These are phyloP conservation scores for Blastobotrys illinoisensis DNA, from an alignment of 1,139 yeast species.

Conservation along the genomic window DNA sequence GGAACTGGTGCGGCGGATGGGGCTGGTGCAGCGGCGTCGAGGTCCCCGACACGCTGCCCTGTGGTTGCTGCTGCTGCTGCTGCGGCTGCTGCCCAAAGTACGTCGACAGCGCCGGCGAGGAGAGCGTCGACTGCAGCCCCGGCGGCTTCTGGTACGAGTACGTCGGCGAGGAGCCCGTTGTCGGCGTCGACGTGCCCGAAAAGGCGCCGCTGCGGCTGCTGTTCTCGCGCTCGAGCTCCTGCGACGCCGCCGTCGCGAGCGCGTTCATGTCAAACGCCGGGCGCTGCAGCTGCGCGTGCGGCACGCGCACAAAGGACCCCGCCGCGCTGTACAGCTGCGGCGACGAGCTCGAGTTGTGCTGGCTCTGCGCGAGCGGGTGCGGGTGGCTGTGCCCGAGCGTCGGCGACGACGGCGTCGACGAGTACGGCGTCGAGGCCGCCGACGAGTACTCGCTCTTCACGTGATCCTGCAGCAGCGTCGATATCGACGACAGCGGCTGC, in stretches of 20 bases:
- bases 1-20: constrained; percentile 10
- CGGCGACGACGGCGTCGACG: constrained; percentile 21
- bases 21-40: constrained; percentile 11
- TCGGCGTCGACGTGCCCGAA: constrained; percentile 4
- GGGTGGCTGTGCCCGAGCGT: constrained; percentile 11
- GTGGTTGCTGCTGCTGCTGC: too few species aligned
- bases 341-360: background rate
- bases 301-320: constrained; percentile 10
- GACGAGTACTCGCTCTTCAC: constrained; percentile 15
- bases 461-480: constrained; percentile 9
- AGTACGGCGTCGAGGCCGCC: constrained; percentile 17
- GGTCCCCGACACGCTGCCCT: background rate
- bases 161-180: constrained; percentile 13
- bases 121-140: constrained; percentile 46
- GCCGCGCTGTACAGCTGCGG: constrained; percentile 7
- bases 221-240: constrained; percentile 55
- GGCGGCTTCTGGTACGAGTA: constrained; percentile 7
- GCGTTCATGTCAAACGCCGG: constrained; percentile 62
- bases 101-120: constrained; percentile 60
- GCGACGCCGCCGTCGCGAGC: constrained; percentile 76
- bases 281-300: constrained; percentile 17
- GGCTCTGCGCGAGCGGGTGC: constrained; percentile 4
- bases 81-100: constrained; percentile 45
- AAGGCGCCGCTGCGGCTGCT: constrained; percentile 3
- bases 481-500: constrained; percentile 9